Base-by-base conservation (phyloP, 305 asterid genomes). In the Fraxinus latifolia region DNA sequence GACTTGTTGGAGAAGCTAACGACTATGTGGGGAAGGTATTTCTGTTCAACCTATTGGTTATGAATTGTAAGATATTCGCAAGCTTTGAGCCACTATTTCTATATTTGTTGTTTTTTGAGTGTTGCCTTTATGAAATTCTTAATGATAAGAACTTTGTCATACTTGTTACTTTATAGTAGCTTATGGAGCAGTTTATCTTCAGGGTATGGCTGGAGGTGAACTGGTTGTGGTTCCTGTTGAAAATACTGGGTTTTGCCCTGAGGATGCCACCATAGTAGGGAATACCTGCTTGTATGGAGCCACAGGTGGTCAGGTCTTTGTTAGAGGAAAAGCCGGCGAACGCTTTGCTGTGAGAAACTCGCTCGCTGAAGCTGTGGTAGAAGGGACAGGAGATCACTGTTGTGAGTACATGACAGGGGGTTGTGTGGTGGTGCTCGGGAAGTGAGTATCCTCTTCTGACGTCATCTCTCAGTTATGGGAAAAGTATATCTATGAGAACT, bases 141-240 rank as follows among this genome's bases (percentile, higher is more conserved):
- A 62, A 62, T 23, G 14, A 19, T 6, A 55, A 62, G 71, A 62
- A 68, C 21, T 12, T 68, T 27, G 21, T 68, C 21, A 29, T 29
- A 68, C 19, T 27, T 68, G 3, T 68, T 29, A 14, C 37, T 14
- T 68, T 68, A 68, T 75, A 42, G 77, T 74, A 53, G 83, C 83
- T 85, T 77, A 87, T 62, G 74, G 7, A 33, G 39, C 71, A 5
- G 2, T 82, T 21, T 44, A 53, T 32, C 68, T 79, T 27, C 77
- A 96, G 99, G 99, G 99, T 89, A 96, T 96, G 97, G 99, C 98
- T 27, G 99, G 98, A 81, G 99, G 99, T 60, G 99, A 94, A 85
- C 80, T 94, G 82, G 95, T 91, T n/a, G 95, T 96, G 50, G 91
- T 91, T 78, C 99, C 99, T 4, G 97, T 90, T 2, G 94, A 90